Conservation (phyloP, 805 yeast genomes). For the Starmerella sp. region DNA sequence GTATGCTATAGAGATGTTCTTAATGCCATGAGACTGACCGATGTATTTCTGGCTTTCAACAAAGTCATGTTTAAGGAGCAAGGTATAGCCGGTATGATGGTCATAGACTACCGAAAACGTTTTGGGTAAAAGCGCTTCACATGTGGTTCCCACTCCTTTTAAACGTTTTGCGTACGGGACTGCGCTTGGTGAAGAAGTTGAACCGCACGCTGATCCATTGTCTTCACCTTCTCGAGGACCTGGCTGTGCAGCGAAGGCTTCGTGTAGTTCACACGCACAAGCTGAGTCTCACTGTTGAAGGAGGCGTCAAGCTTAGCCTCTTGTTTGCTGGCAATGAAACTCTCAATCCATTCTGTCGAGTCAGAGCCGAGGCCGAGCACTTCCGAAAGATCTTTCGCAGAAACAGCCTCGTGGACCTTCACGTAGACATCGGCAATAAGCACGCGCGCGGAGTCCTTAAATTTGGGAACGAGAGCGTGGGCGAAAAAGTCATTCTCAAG, state of each 20-base stretch:
- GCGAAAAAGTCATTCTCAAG: constrained; percentile 50
- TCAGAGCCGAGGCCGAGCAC: constrained; percentile 37
- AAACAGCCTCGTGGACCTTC: constrained; percentile 42
- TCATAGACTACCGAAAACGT: too few relatives aligned
- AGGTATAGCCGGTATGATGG: too few relatives aligned
- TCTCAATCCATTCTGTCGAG: constrained; percentile 42
- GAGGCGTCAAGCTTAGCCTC: constrained; percentile 47
- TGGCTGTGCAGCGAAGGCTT: constrained; percentile 52
- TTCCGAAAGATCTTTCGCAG: constrained; percentile 36
- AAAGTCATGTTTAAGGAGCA: too few relatives aligned
- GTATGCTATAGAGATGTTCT: too few relatives aligned
- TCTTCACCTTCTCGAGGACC: constrained; percentile 57
- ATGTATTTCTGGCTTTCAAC: too few relatives aligned
- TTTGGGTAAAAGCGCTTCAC: too few relatives aligned
- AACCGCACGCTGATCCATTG: constrained; percentile 46
- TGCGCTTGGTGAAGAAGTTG: constrained; percentile 34
- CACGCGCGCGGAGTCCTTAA: constrained; percentile 39
- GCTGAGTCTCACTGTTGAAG: constrained; percentile 7
- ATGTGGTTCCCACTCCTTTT: background rate
- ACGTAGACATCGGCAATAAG: constrained; percentile 44
- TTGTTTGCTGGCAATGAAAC: constrained; percentile 39
- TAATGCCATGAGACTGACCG: too few relatives aligned
- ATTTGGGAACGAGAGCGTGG: constrained; percentile 32
- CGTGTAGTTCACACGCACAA: constrained; percentile 33
- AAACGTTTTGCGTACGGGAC: constrained; percentile 1